Evolutionary conservation across 495 filamentous ascomycete genomes (phyloP).

Genomic region (Hypoxylon crocopeplum): DNA sequence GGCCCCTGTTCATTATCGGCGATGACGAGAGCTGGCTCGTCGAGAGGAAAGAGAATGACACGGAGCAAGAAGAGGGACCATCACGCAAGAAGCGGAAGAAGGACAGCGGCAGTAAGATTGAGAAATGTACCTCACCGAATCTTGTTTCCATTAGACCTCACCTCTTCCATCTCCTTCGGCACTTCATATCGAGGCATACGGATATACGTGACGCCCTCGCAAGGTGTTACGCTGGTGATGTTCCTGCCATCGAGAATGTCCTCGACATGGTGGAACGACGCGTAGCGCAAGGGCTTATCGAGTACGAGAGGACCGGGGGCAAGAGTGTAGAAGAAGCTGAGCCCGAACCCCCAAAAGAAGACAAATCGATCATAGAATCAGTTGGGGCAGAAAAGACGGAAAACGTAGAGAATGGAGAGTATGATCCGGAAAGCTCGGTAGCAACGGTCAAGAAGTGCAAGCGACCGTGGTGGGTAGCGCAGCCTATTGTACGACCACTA

Average conservation of each 20-base stretch:
- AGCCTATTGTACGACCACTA: constrained; percentile 86
- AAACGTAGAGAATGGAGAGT: constrained; percentile 27
- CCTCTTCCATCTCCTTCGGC: constrained; percentile 87
- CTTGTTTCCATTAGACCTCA: constrained; percentile 87
- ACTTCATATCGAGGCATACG: constrained; percentile 77
- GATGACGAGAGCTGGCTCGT: constrained; percentile 56
- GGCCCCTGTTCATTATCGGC: constrained; percentile 76
- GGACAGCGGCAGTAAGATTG: constrained; percentile 51
- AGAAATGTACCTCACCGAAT: constrained; percentile 68
- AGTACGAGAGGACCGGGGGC: constrained; percentile 65
- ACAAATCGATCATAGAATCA: constrained; percentile 35
- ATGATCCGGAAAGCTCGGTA: constrained; percentile 63
- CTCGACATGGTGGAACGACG: constrained; percentile 64
- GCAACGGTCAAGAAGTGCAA: constrained; percentile 72
- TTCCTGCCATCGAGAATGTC: constrained; percentile 73
- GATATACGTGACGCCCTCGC: constrained; percentile 85
- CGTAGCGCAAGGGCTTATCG: constrained; percentile 73
- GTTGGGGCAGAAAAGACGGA: constrained; percentile 23
- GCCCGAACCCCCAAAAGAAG: constrained; percentile 41
- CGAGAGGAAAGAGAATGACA: constrained; percentile 20
- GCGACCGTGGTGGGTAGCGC: constrained; percentile 90
- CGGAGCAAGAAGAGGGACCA: constrained; percentile 48
- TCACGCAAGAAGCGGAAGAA: constrained; percentile 68
- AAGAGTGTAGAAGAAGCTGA: constrained; percentile 60
- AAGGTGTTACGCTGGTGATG: constrained; percentile 66